Base-by-base conservation (phyloP, 2,329 filamentous ascomycete genomes). In the Penicillium sp. region DNA sequence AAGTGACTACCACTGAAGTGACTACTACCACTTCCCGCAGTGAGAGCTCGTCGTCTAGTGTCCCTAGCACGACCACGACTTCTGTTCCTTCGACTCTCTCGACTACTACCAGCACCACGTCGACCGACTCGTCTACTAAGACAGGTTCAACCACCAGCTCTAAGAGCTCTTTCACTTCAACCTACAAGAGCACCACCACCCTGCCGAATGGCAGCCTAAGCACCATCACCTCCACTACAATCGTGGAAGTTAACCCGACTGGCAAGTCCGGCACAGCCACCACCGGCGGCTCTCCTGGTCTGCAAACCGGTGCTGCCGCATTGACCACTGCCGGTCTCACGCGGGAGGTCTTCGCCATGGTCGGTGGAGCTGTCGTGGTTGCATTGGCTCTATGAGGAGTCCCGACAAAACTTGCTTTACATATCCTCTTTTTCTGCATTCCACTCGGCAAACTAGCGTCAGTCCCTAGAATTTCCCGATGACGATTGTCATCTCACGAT, bases 141-240 rank as follows among this genome's bases (percentile, higher is more conserved):
- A 44, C 50, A n/a, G 62, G 58, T 14, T 58, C 60, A 4, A 49
- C 55, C 5, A 48, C 51, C 0, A 58, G 53, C 8, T 58, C 59
- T 2, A 51, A 61, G 32, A 63, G 58, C 16, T 56, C 61, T 16
- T 65, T 50, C 52, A 73, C 69, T 9, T 69, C 69, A 2, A 73
- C 70, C 34, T 63, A 59, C 53, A 57, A 69, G 45, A 64, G 60
- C 43, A 73, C 69, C 26, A 69, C 67, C 22, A 75, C 71, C 10
- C 48, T 69, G 9, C 52, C 69, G 14, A 61, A 75, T 47, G 73
- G 73, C n/a, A 60, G 57, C 13, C 43, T 67, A 18, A 64, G 62
- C 51, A 74, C 72, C 34, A 63, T 72, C 48, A 76, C 73, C 9
- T 65, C 69, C 31, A 60, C 74, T n/a, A 70, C 73, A 2, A 62